Base-by-base conservation (phyloP, 2,329 filamentous ascomycete genomes). In the Neurospora sp. region DNA sequence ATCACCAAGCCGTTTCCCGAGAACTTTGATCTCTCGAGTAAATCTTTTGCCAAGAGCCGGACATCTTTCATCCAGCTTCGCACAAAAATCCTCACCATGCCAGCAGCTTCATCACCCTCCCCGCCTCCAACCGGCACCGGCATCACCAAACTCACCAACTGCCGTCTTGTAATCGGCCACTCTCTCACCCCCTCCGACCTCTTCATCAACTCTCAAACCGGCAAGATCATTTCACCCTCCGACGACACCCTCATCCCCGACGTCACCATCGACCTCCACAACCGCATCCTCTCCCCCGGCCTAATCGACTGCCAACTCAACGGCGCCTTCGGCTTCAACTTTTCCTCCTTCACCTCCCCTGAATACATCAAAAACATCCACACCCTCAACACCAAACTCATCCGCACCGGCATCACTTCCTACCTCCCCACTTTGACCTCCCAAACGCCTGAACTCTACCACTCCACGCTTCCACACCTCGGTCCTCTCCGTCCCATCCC, bases 301-400 rank as follows among this genome's bases (percentile, higher is more conserved):
- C 86, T 97, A 77, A 96, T 97, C 75, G 94, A 97, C 74, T 91
- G 91, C 68, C 94, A 97, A 80, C 88, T 97, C 74, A 97, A 97
- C 77, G 94, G 94, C 66, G 93, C 92, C 10, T 95, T 93, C 76
- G 93, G 93, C 70, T 96, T 97, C 83, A 95, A 97, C 82, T 97
- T 96, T 79, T 96, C 92, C 3, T 10, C 52, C 69, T 96, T 97
- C 83, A 95, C 97, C 82, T 97, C 92, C 3, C 88, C 89, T 1
- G 84, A 86, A 68, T 97, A 96, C 76, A 86, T 87, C 70, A 90
- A 92, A 78, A 89, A 88, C n/a, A 82, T 97, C 67, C 84, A 84
- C 73, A 83, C 88, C 70, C 84, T 95, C 71, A 96, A 96, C 80
- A 87, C 83, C 73, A 84, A 86, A 38, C 83, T 97, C 68, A 85